Conservation (phyloP, 2,329 filamentous ascomycete species). For the Clarireedia paspali region DNA sequence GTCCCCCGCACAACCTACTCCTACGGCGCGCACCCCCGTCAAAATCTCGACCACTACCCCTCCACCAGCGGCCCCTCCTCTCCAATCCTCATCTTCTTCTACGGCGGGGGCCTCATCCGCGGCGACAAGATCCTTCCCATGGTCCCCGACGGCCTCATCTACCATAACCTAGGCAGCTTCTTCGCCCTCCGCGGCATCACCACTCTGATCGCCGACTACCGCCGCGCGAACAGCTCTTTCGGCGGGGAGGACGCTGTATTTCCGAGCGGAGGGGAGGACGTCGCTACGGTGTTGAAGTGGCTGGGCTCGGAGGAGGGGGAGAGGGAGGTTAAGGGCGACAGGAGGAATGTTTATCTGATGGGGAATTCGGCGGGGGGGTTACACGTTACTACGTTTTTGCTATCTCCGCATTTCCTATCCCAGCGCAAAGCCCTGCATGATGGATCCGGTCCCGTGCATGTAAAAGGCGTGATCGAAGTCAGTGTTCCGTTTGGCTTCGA, state of each 20-base stretch:
- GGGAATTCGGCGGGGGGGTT: slow-evolving; percentile 29
- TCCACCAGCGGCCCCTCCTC: slow-evolving; percentile 7
- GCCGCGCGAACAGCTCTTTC: slow-evolving; percentile 18
- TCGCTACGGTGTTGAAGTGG: slow-evolving; percentile 12
- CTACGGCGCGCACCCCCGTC: slow-evolving; percentile 26
- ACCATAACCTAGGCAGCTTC: slow-evolving; percentile 26
- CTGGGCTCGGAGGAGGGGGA: slow-evolving; percentile 17
- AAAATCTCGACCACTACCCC: slow-evolving; percentile 25
- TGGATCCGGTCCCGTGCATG: slow-evolving; percentile 1
- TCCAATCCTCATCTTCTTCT: slow-evolving; percentile 25
- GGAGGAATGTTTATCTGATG: slow-evolving; percentile 22
- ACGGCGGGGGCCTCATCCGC: slow-evolving; percentile 24
- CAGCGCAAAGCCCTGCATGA: slow-evolving; percentile 14
- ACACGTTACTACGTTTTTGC: slow-evolving; percentile 24
- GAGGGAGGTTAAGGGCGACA: slow-evolving; percentile 11
- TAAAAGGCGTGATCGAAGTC: slow-evolving; percentile 21
- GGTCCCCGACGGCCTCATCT: slow-evolving; percentile 19
- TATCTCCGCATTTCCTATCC: slow-evolving; percentile 17
- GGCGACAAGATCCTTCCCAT: slow-evolving; percentile 21
- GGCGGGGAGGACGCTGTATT: slow-evolving; percentile 24
- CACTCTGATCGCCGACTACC: slow-evolving; percentile 24
- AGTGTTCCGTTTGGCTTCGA: slow-evolving; percentile 23
- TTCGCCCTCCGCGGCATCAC: slow-evolving; percentile 23
- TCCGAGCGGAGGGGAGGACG: slow-evolving; percentile 26
- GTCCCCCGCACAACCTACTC: slow-evolving; percentile 14